These are phyloP conservation scores for Centrapalus pauciflorus DNA, from an alignment of 129 eudicot genomes.

Conservation along the genomic window DNA sequence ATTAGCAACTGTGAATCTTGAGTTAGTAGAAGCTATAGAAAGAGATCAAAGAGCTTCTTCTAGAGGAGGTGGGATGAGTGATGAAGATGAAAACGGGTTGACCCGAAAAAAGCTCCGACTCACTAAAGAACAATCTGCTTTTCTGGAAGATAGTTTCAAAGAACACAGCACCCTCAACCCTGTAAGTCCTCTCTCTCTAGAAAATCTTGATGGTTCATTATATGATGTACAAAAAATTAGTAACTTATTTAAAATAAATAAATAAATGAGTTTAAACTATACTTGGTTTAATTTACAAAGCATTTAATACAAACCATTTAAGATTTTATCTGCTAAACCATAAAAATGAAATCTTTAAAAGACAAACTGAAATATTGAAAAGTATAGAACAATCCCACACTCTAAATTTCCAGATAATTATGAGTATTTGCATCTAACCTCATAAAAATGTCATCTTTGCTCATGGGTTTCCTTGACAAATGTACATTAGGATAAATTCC, in stretches of 20 bases:
- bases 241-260: neutral
- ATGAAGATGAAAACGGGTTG: constrained; percentile 47
- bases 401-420: too few relatives aligned
- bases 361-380: neutral
- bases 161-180: constrained; percentile 84
- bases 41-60: constrained; percentile 34
- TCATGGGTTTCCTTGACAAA: neutral
- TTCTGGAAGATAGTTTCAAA: constrained; percentile 85
- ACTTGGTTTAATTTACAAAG: neutral
- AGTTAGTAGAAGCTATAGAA: constrained; percentile 4
- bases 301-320: neutral
- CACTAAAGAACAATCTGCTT: constrained; percentile 80
- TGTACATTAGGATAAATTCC: too few relatives aligned
- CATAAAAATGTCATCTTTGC: neutral
- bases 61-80: constrained; percentile 42
- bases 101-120: constrained; percentile 63
- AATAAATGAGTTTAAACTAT: neutral
- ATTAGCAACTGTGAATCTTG: constrained; percentile 15
- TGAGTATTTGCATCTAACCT: neutral
- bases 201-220: neutral
- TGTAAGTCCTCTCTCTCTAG: constrained; percentile 35
- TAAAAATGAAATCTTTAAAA: neutral
- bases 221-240: neutral
- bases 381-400: neutral
- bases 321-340: neutral